Evolutionary conservation across 768 basidiomycete genomes (phyloP).

Genomic region (Leccinum rimulosum): DNA sequence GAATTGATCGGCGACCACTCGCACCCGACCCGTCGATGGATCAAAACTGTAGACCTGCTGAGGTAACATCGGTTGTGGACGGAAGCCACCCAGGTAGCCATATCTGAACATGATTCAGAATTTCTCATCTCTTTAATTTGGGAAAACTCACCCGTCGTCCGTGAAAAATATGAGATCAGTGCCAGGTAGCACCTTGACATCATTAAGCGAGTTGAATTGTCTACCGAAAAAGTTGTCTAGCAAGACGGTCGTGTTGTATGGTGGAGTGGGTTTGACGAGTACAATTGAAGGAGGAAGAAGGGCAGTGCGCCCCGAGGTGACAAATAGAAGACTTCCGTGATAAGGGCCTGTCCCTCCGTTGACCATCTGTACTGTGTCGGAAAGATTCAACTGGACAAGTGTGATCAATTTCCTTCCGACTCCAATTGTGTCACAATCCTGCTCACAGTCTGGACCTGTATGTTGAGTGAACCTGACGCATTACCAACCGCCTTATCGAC

Average conservation of each 20-base stretch:
- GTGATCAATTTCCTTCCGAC: background rate
- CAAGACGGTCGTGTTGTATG: background rate
- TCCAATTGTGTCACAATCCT: background rate
- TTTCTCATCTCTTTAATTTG: background rate
- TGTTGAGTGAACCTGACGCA: background rate
- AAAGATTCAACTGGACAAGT: background rate
- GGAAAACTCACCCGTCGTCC: background rate
- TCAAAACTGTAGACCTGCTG: background rate
- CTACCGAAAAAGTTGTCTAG: background rate
- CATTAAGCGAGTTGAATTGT: background rate
- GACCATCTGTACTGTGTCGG: background rate
- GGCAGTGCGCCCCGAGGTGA: background rate
- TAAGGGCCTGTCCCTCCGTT: background rate
- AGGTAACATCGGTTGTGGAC: background rate
- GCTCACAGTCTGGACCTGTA: background rate
- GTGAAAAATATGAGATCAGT: background rate
- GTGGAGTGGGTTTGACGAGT: background rate
- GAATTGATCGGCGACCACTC: background rate
- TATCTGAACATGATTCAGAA: background rate
- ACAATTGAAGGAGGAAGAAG: background rate
- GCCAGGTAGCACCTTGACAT: background rate
- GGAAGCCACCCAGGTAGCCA: background rate
- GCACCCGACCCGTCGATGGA: background rate
- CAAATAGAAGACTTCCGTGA: background rate
- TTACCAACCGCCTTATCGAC: background rate